Base-by-base conservation (phyloP, 2,329 filamentous ascomycete species). In the Arthrinium phaeospermum region DNA sequence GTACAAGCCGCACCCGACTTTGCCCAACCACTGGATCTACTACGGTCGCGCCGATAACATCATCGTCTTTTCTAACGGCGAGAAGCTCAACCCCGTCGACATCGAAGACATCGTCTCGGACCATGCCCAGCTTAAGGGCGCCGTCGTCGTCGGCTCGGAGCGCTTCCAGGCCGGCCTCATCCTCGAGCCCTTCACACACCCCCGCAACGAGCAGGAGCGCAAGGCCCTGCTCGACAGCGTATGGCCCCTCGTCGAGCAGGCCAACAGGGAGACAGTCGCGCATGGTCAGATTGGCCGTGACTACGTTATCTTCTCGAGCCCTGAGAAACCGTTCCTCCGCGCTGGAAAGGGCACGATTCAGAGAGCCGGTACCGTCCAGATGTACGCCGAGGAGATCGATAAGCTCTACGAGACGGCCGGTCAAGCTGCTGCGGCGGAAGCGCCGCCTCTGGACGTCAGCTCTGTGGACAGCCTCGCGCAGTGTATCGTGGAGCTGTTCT, bases 11-110 rank as follows among this genome's bases (percentile, higher is more conserved):
- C 84, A 86, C 69, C 84, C 84, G 0, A 81, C 80, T 0, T 70
- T 81, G 8, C 79, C 80, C 0, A 75, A 84, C 61, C 78, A 82
- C 73, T 86, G 83, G 83, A 75, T 78, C 12, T 82, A 83, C 45
- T 75, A 78, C 30, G 82, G 83, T 1, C 78, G 83, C 1, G 77
- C 78, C 0, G 86, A 88, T 72, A 84, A 86, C 73, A 79, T 88
- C 61, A 84, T 88, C 24, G 85, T 88, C 19, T 83, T 89, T 49
- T 84, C 82, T 2, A 87, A 85, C 67, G 86, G 86, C 41, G 85
- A 87, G 78, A 88, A 88, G 76, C 75, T 88, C 7, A 88, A 89
- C 73, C 85, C 85, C 0, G 78, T 85, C 4, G 81, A 79, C 3
- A 84, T 87, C 47, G 86, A 88, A 73, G 74, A 78, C 0, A 80